A percentile compares a stretch with the other conserved stretches of the same genome.
phyloP scores from a whole-genome alignment of 2,329 filamentous ascomycete species.

The Hirsutella rhossiliensis region DNA sequence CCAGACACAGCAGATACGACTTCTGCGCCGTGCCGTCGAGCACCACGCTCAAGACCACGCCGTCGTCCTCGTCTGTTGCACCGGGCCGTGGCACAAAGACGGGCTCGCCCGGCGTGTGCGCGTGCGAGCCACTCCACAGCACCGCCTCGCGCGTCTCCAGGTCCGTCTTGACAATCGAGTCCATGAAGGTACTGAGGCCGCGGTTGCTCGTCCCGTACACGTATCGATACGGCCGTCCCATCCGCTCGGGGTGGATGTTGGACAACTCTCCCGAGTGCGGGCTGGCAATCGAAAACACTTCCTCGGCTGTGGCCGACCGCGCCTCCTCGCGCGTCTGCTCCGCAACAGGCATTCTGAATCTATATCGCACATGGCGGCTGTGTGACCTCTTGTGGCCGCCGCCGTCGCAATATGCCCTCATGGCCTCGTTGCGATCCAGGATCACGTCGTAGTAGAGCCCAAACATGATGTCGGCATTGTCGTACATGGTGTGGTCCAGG shows the following conservation, averaged over 20 bases:
- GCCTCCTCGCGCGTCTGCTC: slow-evolving; percentile 4
- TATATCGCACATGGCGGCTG: slow-evolving; percentile 30
- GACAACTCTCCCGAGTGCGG: slow-evolving; percentile 52
- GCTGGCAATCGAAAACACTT: slow-evolving; percentile 33
- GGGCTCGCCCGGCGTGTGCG: slow-evolving; percentile 57
- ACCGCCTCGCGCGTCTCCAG: slow-evolving; percentile 35
- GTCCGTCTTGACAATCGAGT: slow-evolving; percentile 56
- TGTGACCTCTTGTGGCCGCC: slow-evolving; percentile 22
- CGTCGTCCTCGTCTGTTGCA: slow-evolving; percentile 45
- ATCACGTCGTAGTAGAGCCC: slow-evolving; percentile 60
- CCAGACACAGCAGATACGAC: slow-evolving; percentile 55
- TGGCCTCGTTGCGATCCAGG: slow-evolving; percentile 36
- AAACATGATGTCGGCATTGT: slow-evolving; percentile 51
- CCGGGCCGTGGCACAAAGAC: slow-evolving; percentile 46
- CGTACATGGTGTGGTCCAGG: slow-evolving; percentile 54
- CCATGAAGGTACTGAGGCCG: slow-evolving; percentile 47
- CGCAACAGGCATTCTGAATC: slow-evolving; percentile 22
- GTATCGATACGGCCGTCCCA: slow-evolving; percentile 43
- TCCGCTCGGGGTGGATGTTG: slow-evolving; percentile 47
- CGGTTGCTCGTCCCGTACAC: slow-evolving; percentile 45
- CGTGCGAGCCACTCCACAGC: slow-evolving; percentile 44
- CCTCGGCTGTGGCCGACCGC: slow-evolving; percentile 13
- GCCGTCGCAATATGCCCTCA: slow-evolving; percentile 29
- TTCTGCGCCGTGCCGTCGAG: slow-evolving; percentile 45
- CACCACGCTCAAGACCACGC: slow-evolving; percentile 49